Evolutionary conservation across 2,329 filamentous ascomycete genomes (phyloP).

Genomic region (Ascomycota sp.): DNA sequence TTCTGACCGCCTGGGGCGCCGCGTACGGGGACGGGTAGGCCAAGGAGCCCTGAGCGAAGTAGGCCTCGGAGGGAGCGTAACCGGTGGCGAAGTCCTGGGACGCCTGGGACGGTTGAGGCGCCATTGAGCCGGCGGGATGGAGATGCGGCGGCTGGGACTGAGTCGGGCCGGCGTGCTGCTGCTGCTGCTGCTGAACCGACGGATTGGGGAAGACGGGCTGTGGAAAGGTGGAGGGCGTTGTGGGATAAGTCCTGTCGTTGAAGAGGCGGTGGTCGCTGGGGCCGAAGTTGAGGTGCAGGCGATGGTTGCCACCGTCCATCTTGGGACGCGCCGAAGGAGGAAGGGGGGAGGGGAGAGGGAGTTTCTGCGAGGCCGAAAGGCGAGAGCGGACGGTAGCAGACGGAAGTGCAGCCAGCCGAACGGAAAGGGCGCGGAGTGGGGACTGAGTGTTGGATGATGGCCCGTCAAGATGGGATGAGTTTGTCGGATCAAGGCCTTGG

Average conservation of each 20-base stretch:
- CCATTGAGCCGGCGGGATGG: slow-evolving; percentile 5
- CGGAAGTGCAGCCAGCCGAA: not conserved
- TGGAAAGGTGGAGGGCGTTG: slow-evolving; percentile 88
- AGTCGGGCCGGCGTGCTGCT: slow-evolving; percentile 15
- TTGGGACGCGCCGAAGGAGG: not conserved
- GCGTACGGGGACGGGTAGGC: slow-evolving; percentile 28
- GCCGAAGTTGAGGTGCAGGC: slow-evolving; percentile 45
- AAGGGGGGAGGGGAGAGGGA: not conserved
- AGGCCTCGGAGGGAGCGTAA: slow-evolving; percentile 23
- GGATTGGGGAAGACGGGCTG: slow-evolving; percentile 51
- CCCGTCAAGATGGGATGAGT: no score
- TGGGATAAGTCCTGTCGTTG: slow-evolving; percentile 54
- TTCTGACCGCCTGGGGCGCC: slow-evolving; percentile 14
- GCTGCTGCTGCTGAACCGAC: slow-evolving; percentile 16
- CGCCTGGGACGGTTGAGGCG: no score
- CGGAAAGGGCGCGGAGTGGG: not conserved
- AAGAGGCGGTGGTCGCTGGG: slow-evolving; percentile 42
- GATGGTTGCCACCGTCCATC: slow-evolving; percentile 38
- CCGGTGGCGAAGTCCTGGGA: slow-evolving; percentile 27
- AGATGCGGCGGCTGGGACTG: slow-evolving; percentile 18
- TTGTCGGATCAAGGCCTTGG: no score
- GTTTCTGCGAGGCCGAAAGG: not conserved
- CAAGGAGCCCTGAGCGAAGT: slow-evolving; percentile 42
- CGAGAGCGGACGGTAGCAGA: not conserved
- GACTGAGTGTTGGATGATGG: no score